A percentile compares a stretch with the other conserved stretches of the same genome.
Evolutionary conservation across 495 filamentous ascomycete genomes (phyloP).

Genomic region (Hapsidospora chrysogenum): DNA sequence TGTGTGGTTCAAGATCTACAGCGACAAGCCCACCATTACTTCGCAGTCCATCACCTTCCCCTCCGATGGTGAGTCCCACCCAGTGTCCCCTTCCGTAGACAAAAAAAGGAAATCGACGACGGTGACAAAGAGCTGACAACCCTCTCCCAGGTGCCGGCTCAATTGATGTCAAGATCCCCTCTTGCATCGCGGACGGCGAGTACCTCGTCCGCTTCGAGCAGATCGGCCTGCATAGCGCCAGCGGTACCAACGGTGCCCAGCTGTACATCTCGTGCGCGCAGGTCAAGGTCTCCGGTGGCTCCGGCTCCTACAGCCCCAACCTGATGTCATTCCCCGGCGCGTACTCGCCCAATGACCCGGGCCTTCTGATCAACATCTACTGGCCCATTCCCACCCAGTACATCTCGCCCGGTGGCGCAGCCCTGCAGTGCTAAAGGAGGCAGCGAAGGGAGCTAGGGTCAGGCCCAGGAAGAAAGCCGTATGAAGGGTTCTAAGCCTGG

Average conservation of each 20-base stretch:
- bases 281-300: slow-evolving; percentile 22
- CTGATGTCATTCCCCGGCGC: slow-evolving; percentile 26
- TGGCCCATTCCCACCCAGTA: slow-evolving; percentile 23
- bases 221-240: slow-evolving; percentile 33
- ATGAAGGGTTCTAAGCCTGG: no score
- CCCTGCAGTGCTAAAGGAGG: slow-evolving; percentile 16
- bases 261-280: slow-evolving; percentile 37
- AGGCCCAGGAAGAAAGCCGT: no score
- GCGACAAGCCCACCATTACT: slow-evolving; percentile 21
- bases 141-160: slow-evolving; percentile 8
- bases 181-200: slow-evolving; percentile 31
- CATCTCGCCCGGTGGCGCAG: slow-evolving; percentile 16
- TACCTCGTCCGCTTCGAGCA: slow-evolving; percentile 45
- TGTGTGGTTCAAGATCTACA: slow-evolving; percentile 37
- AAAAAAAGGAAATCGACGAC: no score
- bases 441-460: no score
- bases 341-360: slow-evolving; percentile 22
- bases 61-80: slow-evolving; percentile 14
- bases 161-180: slow-evolving; percentile 29
- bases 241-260: slow-evolving; percentile 28
- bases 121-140: no score
- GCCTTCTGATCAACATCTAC: slow-evolving; percentile 31
- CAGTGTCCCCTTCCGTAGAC: background rate
- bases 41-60: slow-evolving; percentile 25
- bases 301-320: slow-evolving; percentile 17